Percentiles rank a stretch among this genome's conserved stretches.
Conservation (phyloP, 352 stramenopile genomes). For the Plasmopara viticola region DNA sequence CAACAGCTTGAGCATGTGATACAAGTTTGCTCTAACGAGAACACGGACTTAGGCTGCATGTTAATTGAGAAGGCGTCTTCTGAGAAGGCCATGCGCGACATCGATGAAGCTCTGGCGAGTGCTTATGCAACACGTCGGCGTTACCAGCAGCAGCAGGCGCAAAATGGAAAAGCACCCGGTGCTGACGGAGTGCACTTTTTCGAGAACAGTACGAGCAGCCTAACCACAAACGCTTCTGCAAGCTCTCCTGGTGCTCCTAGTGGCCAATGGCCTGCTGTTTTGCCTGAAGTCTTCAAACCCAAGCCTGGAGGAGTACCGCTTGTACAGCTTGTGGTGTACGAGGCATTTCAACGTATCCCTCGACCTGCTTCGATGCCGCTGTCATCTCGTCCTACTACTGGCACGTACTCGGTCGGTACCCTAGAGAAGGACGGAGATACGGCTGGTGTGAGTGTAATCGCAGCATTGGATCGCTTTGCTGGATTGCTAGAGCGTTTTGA, state of each 20-base stretch:
- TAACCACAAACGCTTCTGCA: slow-evolving; percentile 22
- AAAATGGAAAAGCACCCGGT: slow-evolving; percentile 66
- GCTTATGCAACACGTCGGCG: slow-evolving; percentile 81
- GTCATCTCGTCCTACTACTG: slow-evolving; percentile 37
- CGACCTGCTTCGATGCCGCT: slow-evolving; percentile 87
- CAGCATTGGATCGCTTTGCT: slow-evolving; percentile 75
- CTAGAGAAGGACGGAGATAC: slow-evolving; percentile 41
- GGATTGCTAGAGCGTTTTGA: slow-evolving; percentile 84
- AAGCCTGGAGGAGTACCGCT: slow-evolving; percentile 88
- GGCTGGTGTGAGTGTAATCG: slow-evolving; percentile 58
- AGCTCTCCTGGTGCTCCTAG: slow-evolving; percentile 32
- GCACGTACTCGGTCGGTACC: slow-evolving; percentile 23
- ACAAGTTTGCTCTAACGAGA: slow-evolving; percentile 96
- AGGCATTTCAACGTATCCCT: slow-evolving; percentile 95
- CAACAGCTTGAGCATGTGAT: slow-evolving; percentile 96
- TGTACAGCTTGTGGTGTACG: slow-evolving; percentile 96
- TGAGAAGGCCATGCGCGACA: slow-evolving; percentile 97
- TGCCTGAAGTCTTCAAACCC: slow-evolving; percentile 93
- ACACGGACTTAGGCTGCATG: slow-evolving; percentile 98
- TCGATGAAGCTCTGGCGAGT: slow-evolving; percentile 91
- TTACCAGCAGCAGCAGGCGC: slow-evolving; percentile 77
- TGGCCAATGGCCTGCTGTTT: slow-evolving; percentile 52
- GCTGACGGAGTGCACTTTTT: slow-evolving; percentile 68
- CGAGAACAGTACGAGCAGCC: slow-evolving; percentile 41
- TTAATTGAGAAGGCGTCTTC: slow-evolving; percentile 99